Evolutionary conservation across 1,139 yeast genomes (phyloP).

Genomic region (Saccharomyces pastorianus): DNA sequence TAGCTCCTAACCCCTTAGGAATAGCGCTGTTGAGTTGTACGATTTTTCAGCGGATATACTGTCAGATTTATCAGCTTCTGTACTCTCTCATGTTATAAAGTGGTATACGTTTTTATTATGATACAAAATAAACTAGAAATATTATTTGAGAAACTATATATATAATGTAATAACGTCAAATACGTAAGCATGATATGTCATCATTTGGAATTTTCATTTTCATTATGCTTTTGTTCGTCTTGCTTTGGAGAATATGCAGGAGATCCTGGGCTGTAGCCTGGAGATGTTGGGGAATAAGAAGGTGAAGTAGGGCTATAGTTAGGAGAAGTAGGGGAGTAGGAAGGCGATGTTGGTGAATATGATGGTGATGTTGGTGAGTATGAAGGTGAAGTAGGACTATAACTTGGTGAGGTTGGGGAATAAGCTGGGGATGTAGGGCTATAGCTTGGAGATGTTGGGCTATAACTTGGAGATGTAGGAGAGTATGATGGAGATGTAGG

Average conservation of each 20-base stretch:
- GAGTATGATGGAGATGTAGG: conserved; percentile 51
- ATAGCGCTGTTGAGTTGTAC: neutral
- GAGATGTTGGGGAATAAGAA: conserved; percentile 42
- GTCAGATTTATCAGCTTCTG: neutral
- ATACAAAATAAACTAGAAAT: conserved; percentile 1
- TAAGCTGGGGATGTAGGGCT: conserved; percentile 55
- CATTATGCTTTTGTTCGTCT: conserved; percentile 23
- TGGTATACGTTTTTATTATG: neutral
- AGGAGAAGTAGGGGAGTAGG: conserved; percentile 45
- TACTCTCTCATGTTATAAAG: neutral
- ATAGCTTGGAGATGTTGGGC: conserved; percentile 53
- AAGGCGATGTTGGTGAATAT: conserved; percentile 48
- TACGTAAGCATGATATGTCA: conserved; percentile 1
- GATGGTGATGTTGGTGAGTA: conserved; percentile 49
- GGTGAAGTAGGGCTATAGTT: conserved; percentile 52
- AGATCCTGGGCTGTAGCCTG: conserved; percentile 47
- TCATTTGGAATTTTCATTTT: conserved; percentile 9
- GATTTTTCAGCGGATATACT: neutral
- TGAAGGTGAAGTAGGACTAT: conserved; percentile 51
- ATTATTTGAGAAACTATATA: conserved; percentile 3
- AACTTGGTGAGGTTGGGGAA: conserved; percentile 52
- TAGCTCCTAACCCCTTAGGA: neutral
- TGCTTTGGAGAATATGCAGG: conserved; percentile 48
- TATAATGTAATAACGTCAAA: conserved; percentile 1
- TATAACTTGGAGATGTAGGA: conserved; percentile 50